Evolutionary conservation across 768 basidiomycete genomes (phyloP), one percentile per base, ranked within the genome.

Genomic region (Paxillus ammoniavirescens): DNA sequence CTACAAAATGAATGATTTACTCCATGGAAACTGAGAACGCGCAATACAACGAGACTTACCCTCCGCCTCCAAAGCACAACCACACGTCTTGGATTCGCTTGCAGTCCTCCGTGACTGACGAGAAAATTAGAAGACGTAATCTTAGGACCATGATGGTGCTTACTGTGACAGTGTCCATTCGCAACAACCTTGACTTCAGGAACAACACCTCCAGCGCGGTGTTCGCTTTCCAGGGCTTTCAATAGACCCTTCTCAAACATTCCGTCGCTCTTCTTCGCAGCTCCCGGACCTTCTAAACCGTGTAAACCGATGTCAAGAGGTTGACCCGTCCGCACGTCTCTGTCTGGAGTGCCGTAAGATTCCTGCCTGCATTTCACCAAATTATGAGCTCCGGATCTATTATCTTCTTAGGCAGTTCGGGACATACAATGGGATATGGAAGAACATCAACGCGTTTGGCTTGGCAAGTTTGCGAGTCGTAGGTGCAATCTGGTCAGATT

Each of bases 361-460:
- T 95, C 92, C 47, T 82, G 84, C 31, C 90, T 92, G 59, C 13
- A 40, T 33, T 46, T 31, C 7, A 49, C 23, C 15, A 18, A 42
- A 47, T 8, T 49, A 44, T 18, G 15, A 47, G 17, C 28, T 23
- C 46, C 2, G 55, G 37, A 23, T n/a, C 15, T 14, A 12, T 8
- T 43, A 42, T 13, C 9, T 26, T 8, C 5, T 3, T 5, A 9
- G 4, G 28, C 37, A 7, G 2, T 9, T 18, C 23, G 5, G 15
- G 4, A 75, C 86, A 18, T 65, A 91, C 87, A 98, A 65, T 48
- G 96, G 96, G 44, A 99, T 98, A 61, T 98, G 96, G 84, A 97
- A 98, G 74, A 96, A 97, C 89, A 93, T 91, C 60, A 98, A 69
- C 0, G 93, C 96, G 63, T 98, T 98, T 1, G 96, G 96, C 69